phyloP scores from a whole-genome alignment of 2,329 filamentous ascomycete species.

The Trichoderma brevicompactum region DNA sequence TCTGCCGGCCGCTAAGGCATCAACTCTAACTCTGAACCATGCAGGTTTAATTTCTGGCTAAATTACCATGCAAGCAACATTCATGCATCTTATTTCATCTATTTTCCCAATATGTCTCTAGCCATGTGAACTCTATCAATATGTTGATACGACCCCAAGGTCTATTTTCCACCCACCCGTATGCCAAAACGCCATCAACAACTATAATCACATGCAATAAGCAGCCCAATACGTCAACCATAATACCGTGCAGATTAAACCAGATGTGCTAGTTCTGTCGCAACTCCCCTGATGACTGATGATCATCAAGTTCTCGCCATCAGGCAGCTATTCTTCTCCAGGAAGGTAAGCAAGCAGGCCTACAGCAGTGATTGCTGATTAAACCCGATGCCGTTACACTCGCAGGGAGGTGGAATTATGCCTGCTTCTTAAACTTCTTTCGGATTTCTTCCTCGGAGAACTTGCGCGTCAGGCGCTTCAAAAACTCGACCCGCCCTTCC shows the following conservation, averaged over 20 bases:
- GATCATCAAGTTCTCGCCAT: background rate
- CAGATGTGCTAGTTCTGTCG: background rate
- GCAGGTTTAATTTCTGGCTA: background rate
- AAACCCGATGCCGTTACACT: background rate
- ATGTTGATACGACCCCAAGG: background rate
- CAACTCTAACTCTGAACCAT: background rate
- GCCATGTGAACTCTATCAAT: constrained; percentile 3
- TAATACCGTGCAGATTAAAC: constrained; percentile 4
- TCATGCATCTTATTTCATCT: background rate
- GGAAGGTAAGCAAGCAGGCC: background rate
- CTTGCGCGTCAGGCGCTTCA: constrained; percentile 65
- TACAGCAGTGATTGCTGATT: background rate
- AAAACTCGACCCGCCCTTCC: constrained; percentile 65
- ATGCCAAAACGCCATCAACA: constrained; percentile 19
- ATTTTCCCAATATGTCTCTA: background rate
- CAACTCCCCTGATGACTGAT: background rate
- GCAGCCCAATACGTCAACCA: background rate
- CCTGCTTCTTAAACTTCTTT: constrained; percentile 54
- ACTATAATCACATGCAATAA: constrained; percentile 2
- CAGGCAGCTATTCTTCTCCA: background rate
- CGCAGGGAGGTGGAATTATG: background rate
- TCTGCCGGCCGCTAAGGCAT: background rate
- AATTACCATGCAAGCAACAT: background rate
- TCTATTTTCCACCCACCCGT: background rate
- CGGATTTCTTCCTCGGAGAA: constrained; percentile 69